Percentiles rank a stretch among this genome's conserved stretches.
Evolutionary conservation across 225 moss, liverwort and hornwort genomes (phyloP).

Genomic region (Climacium dendroides): DNA sequence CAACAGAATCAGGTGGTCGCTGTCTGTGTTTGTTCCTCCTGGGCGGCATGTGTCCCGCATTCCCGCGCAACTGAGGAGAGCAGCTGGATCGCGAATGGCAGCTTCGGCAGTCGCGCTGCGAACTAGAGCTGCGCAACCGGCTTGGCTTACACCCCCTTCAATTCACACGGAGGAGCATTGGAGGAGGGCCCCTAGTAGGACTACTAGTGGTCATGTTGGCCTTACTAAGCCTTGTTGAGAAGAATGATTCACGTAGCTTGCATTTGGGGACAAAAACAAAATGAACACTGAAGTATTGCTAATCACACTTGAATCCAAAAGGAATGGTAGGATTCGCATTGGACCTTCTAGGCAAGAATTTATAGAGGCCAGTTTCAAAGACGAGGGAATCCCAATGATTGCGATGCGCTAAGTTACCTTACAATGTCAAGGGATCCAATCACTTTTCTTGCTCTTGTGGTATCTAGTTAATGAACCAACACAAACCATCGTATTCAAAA

Average conservation of each 20-base stretch:
- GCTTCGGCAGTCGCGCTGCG: not conserved
- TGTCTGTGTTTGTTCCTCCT: not conserved
- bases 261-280: too few relatives aligned
- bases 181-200: not conserved
- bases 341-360: not conserved
- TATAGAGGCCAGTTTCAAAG: not conserved
- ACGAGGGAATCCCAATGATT: too few relatives aligned
- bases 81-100: not conserved
- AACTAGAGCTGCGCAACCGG: too few relatives aligned
- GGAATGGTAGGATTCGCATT: rapidly evolving
- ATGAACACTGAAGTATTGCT: too few relatives aligned
- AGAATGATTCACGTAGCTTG: too few relatives aligned
- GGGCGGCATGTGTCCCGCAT: not conserved
- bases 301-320: too few relatives aligned
- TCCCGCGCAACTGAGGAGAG: not conserved
- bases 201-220: too few relatives aligned
- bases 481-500: not conserved
- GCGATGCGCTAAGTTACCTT: not conserved
- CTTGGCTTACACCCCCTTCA: too few relatives aligned
- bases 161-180: not conserved
- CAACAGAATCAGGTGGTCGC: not conserved
- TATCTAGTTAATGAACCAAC: not conserved
- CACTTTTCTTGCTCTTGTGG: not conserved
- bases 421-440: not conserved
- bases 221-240: too few relatives aligned